Base-by-base conservation (phyloP, 225 moss, liverwort and hornwort genomes). In the Anthoceros angustus region DNA sequence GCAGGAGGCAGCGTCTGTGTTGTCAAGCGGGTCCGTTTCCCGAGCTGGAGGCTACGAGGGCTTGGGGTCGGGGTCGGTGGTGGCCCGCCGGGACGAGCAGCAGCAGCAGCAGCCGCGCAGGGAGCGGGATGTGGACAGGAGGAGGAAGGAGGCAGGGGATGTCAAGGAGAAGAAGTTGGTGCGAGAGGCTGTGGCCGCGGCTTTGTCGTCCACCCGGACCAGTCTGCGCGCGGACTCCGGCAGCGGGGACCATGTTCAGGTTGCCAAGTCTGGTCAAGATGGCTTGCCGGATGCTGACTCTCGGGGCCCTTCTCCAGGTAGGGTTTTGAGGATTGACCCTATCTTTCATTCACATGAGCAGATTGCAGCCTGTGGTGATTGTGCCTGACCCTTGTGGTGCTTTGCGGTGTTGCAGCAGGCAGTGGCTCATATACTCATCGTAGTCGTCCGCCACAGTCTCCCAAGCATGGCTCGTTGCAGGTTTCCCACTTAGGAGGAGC, bases 71-170 rank as follows among this genome's bases (percentile, higher is more conserved):
- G n/a, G n/a, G n/a, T n/a, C n/a, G n/a, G n/a, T n/a, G n/a, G n/a
- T n/a, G n/a, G n/a, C n/a, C n/a, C 49, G 16, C 49, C 15, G 7
- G 49, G 49, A 50, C 16, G 49, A 5, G 70, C 66, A 18, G 71
- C 78, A 42, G 81, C 87, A 87, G 60, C 88, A 92, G 68, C 78
- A 82, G 18, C 88, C 85, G 70, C 84, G 88, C 12, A 88, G 76
- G 67, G 87, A 88, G 32, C 77, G 88, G 65, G 92, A 88, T 63
- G 41, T 79, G 39, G 88, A 92, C 62, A 84, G 84, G 72, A 92
- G 77, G 70, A 82, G 82, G 70, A 92, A 88, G 72, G 92, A 86
- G 64, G 25, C 68, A 39, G 68, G 42, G 21, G 92, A 88, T 70
- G 84, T 71, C 26, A 92, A 86, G 66, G 91, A 92, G 64, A 92